Base-by-base conservation (phyloP, 2,329 filamentous ascomycete species). In the Aspergillus viridinutans region DNA sequence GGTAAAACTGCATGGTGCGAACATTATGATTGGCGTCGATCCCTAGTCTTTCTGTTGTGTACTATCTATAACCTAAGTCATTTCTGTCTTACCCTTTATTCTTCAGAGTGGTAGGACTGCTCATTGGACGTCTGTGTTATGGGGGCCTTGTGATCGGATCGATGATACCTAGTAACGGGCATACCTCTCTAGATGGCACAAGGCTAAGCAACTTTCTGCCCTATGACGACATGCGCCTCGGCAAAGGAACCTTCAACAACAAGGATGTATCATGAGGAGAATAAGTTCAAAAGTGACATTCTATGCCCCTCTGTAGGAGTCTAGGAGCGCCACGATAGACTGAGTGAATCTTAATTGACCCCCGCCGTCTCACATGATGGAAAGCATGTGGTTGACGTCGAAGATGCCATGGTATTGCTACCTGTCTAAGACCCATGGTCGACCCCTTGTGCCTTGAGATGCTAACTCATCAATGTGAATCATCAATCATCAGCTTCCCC, bases 221-320 rank as follows among this genome's bases (percentile, higher is more conserved):
- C 57, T 60, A 58, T 62, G 57, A 58, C 56, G 49, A 52, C 55
- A 61, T 58, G 58, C 57, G 58, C 52, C 62, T 61, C 52, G 58
- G 61, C 57, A 58, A 14, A 43, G n/a, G 2, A 43, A 43, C 10
- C 10, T 21, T 21, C 40, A 43, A 10, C 2, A 42, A 10, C 1
- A 42, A 20, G 38, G 1, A 14, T 14, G 14, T 38, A 7, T 17
- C 14, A 7, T 17, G 14, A 17, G 32, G 32, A 17, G 14, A 17
- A 38, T 17, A 38, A 17, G 7, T 17, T 38, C 32, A 7, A 38
- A 7, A 38, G 6, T 17, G 17, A 35, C 12, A 35, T 38, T 17
- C 32, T 38, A 35, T 17, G 32, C 4, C 29, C 12, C 3, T 32
- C 29, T 4, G 5, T 14, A 32, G 29, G 29, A 14, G 12, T 14